Evolutionary conservation across 352 stramenopile species (phyloP).

Genomic region (Pythium phragmitis): DNA sequence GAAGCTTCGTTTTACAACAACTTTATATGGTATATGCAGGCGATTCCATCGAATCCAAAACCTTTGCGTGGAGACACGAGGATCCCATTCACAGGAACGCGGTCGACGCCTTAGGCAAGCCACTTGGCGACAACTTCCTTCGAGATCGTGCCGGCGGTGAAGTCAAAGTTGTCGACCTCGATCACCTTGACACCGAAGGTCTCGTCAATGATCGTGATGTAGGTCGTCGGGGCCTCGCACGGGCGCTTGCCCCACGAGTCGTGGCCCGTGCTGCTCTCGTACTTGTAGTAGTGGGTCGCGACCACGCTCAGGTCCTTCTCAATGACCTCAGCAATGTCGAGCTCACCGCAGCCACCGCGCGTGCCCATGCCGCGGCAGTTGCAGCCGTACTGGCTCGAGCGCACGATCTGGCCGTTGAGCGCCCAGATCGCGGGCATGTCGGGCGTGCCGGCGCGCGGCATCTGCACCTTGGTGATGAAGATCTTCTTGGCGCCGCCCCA

Average conservation of each 20-base stretch:
- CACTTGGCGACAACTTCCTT: slow-evolving; percentile 58
- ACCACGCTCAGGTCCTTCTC: slow-evolving; percentile 54
- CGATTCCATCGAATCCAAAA: slow-evolving; percentile 1
- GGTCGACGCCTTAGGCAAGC: slow-evolving; percentile 32
- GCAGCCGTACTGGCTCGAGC: slow-evolving; percentile 76
- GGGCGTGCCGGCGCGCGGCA: slow-evolving; percentile 41
- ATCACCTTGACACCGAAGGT: slow-evolving; percentile 66
- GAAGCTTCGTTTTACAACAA: neutral
- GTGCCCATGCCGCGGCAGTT: slow-evolving; percentile 75
- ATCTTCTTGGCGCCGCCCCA: slow-evolving; percentile 81
- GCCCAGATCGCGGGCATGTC: slow-evolving; percentile 77
- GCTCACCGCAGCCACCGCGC: slow-evolving; percentile 66
- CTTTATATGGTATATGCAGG: neutral
- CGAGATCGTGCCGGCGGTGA: slow-evolving; percentile 42
- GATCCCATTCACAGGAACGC: too few species aligned
- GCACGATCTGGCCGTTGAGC: slow-evolving; percentile 67
- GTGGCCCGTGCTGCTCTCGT: slow-evolving; percentile 58
- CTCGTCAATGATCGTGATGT: slow-evolving; percentile 76
- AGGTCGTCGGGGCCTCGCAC: slow-evolving; percentile 43
- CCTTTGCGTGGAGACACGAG: too few species aligned
- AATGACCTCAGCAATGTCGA: slow-evolving; percentile 78
- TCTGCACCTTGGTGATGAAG: slow-evolving; percentile 68
- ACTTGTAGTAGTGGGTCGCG: slow-evolving; percentile 85
- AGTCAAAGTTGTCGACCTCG: slow-evolving; percentile 71
- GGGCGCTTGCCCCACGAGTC: slow-evolving; percentile 62